These are phyloP conservation scores for Perilla frutescens DNA, from an alignment of 257 asterid species.

Conservation along the genomic window DNA sequence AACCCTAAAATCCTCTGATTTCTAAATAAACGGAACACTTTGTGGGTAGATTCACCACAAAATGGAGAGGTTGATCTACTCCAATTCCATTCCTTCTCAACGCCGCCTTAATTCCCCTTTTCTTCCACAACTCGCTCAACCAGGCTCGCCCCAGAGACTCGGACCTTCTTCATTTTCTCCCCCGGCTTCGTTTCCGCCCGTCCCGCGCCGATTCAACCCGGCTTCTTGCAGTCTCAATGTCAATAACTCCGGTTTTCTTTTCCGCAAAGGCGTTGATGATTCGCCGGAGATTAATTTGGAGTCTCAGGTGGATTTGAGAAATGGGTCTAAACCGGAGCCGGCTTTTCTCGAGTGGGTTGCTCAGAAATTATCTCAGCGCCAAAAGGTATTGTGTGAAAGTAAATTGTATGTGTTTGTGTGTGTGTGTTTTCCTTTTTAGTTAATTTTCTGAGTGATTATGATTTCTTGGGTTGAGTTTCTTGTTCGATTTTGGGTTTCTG, in stretches of 20 bases:
- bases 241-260: slow-evolving; percentile 33
- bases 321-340: slow-evolving; percentile 47
- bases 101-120: slow-evolving; percentile 40
- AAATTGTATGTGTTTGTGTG: background rate
- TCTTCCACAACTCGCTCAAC: slow-evolving; percentile 51
- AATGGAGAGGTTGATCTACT: slow-evolving; percentile 77
- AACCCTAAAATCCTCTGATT: slow-evolving; percentile 29
- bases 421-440: background rate
- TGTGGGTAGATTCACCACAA: background rate
- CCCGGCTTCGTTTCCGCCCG: slow-evolving; percentile 28
- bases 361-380: slow-evolving; percentile 39
- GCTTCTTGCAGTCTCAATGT: slow-evolving; percentile 42
- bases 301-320: slow-evolving; percentile 37
- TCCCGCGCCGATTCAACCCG: slow-evolving; percentile 40
- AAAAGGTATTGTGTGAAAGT: slow-evolving; percentile 47
- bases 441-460: slow-evolving; percentile 8
- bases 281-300: slow-evolving; percentile 32
- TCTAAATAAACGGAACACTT: background rate
- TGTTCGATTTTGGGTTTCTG: slow-evolving; percentile 13
- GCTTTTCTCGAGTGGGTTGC: slow-evolving; percentile 42
- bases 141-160: slow-evolving; percentile 38
- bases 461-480: slow-evolving; percentile 10
- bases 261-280: slow-evolving; percentile 26
- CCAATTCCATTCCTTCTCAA: slow-evolving; percentile 60
- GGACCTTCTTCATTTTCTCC: slow-evolving; percentile 15